Evolutionary conservation across 2,329 filamentous ascomycete genomes (phyloP).

Genomic region (Mariannaea elegans): DNA sequence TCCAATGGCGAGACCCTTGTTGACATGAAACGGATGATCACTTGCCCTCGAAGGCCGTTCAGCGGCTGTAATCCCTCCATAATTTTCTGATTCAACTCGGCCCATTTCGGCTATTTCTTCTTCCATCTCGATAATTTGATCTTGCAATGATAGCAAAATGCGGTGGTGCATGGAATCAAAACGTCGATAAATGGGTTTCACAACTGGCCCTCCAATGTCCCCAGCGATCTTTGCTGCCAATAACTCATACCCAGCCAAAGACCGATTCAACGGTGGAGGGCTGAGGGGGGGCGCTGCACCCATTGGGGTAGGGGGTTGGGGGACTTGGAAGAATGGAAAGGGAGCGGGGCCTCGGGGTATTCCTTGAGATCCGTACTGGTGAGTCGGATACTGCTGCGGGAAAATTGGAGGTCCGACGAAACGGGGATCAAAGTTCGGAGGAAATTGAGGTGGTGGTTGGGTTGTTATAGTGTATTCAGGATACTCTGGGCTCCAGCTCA

Average conservation of each 20-base stretch:
- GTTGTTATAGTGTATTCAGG: conserved; percentile 12
- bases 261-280: conserved; percentile 44
- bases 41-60: conserved; percentile 58
- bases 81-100: conserved; percentile 58
- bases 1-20: not conserved
- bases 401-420: conserved; percentile 1
- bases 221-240: conserved; percentile 62
- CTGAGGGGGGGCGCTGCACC: not conserved
- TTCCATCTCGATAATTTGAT: conserved; percentile 84
- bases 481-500: conserved; percentile 24
- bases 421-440: conserved; percentile 14
- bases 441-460: conserved; percentile 7
- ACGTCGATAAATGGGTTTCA: conserved; percentile 78
- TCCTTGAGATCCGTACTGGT: conserved; percentile 10
- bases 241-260: conserved; percentile 68
- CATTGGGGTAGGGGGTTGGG: conserved; percentile 16
- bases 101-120: conserved; percentile 79
- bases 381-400: conserved; percentile 1
- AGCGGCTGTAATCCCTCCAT: conserved; percentile 64
- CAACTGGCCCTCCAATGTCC: conserved; percentile 33
- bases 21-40: not conserved
- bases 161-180: conserved; percentile 87
- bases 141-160: conserved; percentile 82
- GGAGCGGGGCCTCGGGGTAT: conserved; percentile 14
- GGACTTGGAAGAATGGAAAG: conserved; percentile 17